Base-by-base conservation (phyloP, 1,139 yeast genomes). In the Debaryomyces udenii region DNA sequence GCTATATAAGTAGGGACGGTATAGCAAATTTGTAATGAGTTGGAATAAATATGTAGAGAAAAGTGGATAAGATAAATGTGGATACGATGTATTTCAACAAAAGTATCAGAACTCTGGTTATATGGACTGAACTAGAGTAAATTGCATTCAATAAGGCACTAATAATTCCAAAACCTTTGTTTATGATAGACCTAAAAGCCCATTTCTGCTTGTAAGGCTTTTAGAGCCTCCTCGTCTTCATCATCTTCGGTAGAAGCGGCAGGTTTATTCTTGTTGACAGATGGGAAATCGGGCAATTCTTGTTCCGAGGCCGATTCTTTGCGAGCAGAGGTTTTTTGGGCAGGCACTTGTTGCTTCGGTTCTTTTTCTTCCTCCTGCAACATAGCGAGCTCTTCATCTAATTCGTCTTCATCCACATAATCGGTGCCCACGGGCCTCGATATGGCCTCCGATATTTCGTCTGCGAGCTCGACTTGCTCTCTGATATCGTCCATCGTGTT, bases 401-500 rank as follows among this genome's bases (percentile, higher is more conserved):
- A 74, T 63, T 91, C 96, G 51, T 89, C 90, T 56, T 86, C 94
- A 53, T 84, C 90, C 18, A 78, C 76, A 45, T 74, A 77, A 44
- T 88, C 96, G 39, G 81, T 77, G 42, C 91, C 93, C 48, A 90
- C 76, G 9, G 97, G 96, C 67, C 96, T 80, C 35, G 96, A 86
- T 47, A 93, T 90, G 35, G 99, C 98, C 45, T 93, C 97, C 39
- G 96, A 84, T 43, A 93, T 90, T 69, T 93, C 99, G 55, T 90
- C 96, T 33, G 96, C 89, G 55, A 89, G 76, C 55, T 91, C 96
- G 41, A 93, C 95, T 66, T 93, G 99, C 61, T 93, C 99, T 55
- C 98, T 81, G 48, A 94, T 89, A 51, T 91, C 96, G 62, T 93
- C 99, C 98, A 93, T 93, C n/a, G 98, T 91, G 55, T 85, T 88